Evolutionary conservation across 495 filamentous ascomycete genomes (phyloP).

Genomic region (Annulohypoxylon bovei): DNA sequence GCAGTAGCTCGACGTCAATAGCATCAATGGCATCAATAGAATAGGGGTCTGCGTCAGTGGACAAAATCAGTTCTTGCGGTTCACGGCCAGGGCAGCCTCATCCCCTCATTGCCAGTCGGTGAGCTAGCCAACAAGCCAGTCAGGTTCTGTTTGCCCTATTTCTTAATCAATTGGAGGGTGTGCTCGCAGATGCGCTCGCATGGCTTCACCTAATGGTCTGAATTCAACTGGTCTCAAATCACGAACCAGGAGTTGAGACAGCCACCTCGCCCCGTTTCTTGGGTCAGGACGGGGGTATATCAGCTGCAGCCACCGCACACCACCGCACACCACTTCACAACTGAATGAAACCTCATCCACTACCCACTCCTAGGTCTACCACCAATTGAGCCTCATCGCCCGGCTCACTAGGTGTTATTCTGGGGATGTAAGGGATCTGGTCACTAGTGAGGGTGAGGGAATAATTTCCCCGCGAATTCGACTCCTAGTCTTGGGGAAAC

Average conservation of each 20-base stretch:
- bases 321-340: too few species aligned
- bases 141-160: constrained; percentile 33
- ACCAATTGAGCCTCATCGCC: constrained; percentile 33
- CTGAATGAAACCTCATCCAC: constrained; percentile 12
- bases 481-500: not conserved
- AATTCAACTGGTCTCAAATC: constrained; percentile 2
- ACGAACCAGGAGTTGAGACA: constrained; percentile 17
- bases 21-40: not conserved
- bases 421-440: constrained; percentile 17
- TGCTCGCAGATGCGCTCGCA: constrained; percentile 23
- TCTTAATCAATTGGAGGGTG: constrained; percentile 24
- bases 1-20: not conserved
- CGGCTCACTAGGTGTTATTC: constrained; percentile 34
- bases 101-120: constrained; percentile 27
- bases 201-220: constrained; percentile 28
- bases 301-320: constrained; percentile 13
- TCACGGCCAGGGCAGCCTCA: constrained; percentile 30
- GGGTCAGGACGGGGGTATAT: constrained; percentile 20
- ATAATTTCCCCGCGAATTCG: constrained; percentile 12
- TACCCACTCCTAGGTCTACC: not conserved
- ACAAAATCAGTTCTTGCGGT: constrained; percentile 14
- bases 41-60: constrained; percentile 27
- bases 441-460: constrained; percentile 13
- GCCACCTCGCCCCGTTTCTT: constrained; percentile 43
- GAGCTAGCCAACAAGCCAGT: constrained; percentile 13